Conservation (phyloP, 352 stramenopile genomes). For the Saprolegnia diclina region DNA sequence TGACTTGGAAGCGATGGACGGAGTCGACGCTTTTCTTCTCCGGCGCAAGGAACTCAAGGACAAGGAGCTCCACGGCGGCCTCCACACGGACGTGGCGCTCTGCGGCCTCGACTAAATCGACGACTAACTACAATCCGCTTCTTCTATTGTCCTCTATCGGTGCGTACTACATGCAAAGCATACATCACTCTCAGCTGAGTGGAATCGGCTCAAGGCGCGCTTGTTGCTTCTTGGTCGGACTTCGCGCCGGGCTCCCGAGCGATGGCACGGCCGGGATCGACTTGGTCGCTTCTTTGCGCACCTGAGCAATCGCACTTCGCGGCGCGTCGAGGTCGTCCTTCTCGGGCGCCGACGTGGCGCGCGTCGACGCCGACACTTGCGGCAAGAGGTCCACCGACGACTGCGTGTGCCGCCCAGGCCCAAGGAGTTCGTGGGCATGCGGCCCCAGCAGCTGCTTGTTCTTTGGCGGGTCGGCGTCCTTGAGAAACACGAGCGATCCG, state of each 20-base stretch:
- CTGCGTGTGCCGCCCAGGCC: neutral
- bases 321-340: slow-evolving; percentile 2
- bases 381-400: slow-evolving; percentile 8
- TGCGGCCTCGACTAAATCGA: slow-evolving; percentile 58
- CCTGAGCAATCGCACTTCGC: slow-evolving; percentile 13
- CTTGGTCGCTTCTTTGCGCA: slow-evolving; percentile 23
- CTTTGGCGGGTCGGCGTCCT: slow-evolving; percentile 14
- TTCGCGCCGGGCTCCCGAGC: neutral
- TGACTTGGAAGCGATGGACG: slow-evolving; percentile 70
- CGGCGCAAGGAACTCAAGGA: slow-evolving; percentile 79
- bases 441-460: slow-evolving; percentile 22
- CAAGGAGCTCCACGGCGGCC: slow-evolving; percentile 78
- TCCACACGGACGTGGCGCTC: slow-evolving; percentile 73
- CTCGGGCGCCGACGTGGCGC: slow-evolving; percentile 1
- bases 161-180: no score
- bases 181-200: neutral
- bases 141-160: neutral
- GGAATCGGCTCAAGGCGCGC: slow-evolving; percentile 21
- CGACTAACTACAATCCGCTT: neutral
- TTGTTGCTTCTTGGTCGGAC: slow-evolving; percentile 27
- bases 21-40: slow-evolving; percentile 63
- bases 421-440: slow-evolving; percentile 4
- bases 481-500: slow-evolving; percentile 13
- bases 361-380: neutral
- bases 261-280: neutral